Evolutionary conservation across 164 flowering plant genomes (phyloP).

Genomic region (Berberis vulgaris): DNA sequence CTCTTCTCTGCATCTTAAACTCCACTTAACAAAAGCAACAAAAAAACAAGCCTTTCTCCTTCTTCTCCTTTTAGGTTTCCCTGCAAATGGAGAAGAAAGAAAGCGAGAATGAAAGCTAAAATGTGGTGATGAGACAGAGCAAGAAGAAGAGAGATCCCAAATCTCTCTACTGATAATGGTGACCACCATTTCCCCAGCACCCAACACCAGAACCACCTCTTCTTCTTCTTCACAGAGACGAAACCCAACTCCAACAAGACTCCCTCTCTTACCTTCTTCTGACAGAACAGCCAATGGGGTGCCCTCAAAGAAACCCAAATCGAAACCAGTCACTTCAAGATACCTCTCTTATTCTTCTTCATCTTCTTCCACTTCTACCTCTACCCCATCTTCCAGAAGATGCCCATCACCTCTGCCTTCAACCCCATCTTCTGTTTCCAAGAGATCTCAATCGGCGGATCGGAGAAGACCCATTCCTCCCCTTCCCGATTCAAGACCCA

Average conservation of each 20-base stretch:
- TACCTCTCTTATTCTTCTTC: not conserved
- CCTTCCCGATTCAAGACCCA: constrained; percentile 11
- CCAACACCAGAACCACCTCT: not conserved
- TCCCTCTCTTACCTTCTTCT: not conserved
- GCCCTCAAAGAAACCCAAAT: not conserved
- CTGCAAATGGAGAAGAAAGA: not conserved
- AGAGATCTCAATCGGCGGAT: not conserved
- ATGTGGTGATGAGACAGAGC: not conserved
- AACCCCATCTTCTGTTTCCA: no score
- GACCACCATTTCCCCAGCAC: not conserved
- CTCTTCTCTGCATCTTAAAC: not conserved
- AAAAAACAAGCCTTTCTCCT: no score
- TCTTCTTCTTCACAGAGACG: not conserved
- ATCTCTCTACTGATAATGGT: not conserved
- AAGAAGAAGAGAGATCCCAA: not conserved
- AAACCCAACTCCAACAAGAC: not conserved
- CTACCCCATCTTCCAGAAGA: not conserved
- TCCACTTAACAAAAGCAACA: no score
- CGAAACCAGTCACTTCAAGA: not conserved
- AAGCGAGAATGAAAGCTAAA: not conserved
- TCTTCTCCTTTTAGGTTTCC: no score
- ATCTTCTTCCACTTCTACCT: no score
- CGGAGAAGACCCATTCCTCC: not conserved
- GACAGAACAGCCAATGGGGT: not conserved
- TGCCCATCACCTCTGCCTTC: not conserved